These are phyloP conservation scores for Escallonia herrerae DNA, from an alignment of 129 eudicot species.

Conservation along the genomic window DNA sequence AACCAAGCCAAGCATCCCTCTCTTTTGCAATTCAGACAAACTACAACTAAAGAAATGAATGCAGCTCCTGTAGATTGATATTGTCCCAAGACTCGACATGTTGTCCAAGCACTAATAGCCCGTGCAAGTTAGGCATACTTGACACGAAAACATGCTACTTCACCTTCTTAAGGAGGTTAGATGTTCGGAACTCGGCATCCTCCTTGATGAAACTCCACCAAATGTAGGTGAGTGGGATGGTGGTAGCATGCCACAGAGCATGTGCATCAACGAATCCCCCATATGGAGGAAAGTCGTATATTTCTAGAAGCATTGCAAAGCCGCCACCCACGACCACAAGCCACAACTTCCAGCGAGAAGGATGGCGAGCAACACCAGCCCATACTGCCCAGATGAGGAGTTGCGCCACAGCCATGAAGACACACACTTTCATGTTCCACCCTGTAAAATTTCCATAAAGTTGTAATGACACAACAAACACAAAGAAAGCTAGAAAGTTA, in stretches of 20 bases:
- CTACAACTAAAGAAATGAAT: no score
- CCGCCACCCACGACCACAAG: constrained; percentile 58
- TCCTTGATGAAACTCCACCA: constrained; percentile 98
- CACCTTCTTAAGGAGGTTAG: constrained; percentile 41
- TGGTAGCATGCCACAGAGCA: constrained; percentile 87
- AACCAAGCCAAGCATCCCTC: background rate
- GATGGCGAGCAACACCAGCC: constrained; percentile 69
- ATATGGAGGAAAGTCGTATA: constrained; percentile 83
- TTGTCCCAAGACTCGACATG: background rate
- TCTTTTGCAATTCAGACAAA: background rate
- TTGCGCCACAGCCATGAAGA: constrained; percentile 60
- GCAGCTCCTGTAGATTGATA: background rate
- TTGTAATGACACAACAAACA: constrained; percentile 1
- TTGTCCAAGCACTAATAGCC: background rate
- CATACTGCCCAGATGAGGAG: constrained; percentile 76
- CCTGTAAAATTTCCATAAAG: constrained; percentile 37
- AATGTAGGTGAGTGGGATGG: constrained; percentile 67
- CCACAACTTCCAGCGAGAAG: constrained; percentile 84
- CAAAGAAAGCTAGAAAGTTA: background rate
- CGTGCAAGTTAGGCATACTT: no score
- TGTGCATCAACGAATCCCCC: constrained; percentile 78
- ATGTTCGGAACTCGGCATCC: constrained; percentile 63
- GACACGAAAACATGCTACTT: constrained; percentile 25
- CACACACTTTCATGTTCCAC: constrained; percentile 90
- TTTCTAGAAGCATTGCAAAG: constrained; percentile 67